These are phyloP conservation scores for Blastobotrys raffinosifermentans DNA, from an alignment of 1,139 yeast genomes.

Conservation along the genomic window DNA sequence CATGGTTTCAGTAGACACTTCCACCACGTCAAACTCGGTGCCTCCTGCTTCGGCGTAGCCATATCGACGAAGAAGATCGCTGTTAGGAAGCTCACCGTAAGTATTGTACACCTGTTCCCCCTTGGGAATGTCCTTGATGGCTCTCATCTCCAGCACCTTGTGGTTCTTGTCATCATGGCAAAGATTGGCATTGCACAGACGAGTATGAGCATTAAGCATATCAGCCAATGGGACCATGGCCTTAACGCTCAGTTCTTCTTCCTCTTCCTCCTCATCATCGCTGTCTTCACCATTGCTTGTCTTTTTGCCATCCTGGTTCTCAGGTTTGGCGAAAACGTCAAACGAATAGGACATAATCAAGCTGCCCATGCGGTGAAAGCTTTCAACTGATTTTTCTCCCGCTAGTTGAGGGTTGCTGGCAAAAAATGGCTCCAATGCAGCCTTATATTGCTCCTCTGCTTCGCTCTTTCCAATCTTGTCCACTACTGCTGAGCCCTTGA, in stretches of 20 bases:
- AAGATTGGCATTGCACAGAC: conserved; percentile 68
- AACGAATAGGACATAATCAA: conserved; percentile 63
- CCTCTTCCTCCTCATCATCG: conserved; percentile 35
- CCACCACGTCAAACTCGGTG: conserved; percentile 77
- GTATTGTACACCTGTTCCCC: conserved; percentile 82
- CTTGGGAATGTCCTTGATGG: conserved; percentile 52
- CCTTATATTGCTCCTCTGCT: conserved; percentile 55
- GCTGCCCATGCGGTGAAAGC: conserved; percentile 68
- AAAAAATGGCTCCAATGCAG: conserved; percentile 33
- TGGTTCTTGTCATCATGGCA: conserved; percentile 32
- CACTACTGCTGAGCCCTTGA: conserved; percentile 66
- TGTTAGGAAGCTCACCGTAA: conserved; percentile 85
- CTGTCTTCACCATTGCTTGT: conserved; percentile 30
- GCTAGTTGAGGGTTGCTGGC: conserved; percentile 28
- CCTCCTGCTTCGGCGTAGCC: conserved; percentile 82
- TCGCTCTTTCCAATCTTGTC: conserved; percentile 64
- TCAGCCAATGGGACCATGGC: conserved; percentile 95
- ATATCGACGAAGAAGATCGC: conserved; percentile 80
- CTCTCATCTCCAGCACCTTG: conserved; percentile 56
- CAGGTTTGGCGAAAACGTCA: conserved; percentile 39
- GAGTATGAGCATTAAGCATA: conserved; percentile 79
- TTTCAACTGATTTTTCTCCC: conserved; percentile 41
- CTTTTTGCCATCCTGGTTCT: conserved; percentile 7
- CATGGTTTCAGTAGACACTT: conserved; percentile 37
- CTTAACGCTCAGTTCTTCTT: conserved; percentile 49